Evolutionary conservation across 2,329 filamentous ascomycete species (phyloP).

Genomic region (Diaporthe nobilis): DNA sequence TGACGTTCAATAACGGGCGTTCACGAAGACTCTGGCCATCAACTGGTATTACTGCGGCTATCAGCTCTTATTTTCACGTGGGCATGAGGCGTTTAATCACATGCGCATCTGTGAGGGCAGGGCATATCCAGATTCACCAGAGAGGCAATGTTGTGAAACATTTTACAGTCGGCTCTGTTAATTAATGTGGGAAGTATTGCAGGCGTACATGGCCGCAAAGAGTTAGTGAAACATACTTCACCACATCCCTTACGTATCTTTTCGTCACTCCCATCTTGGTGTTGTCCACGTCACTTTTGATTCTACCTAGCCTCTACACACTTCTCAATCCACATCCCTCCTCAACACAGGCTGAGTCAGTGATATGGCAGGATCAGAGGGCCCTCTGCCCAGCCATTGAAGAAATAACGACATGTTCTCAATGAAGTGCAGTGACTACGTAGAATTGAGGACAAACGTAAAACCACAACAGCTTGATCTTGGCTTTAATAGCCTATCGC

Average conservation of each 20-base stretch:
- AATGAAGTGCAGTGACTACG: not conserved
- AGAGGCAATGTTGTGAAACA: not conserved
- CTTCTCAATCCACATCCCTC: not conserved
- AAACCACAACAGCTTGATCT: not conserved
- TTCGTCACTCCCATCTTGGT: not conserved
- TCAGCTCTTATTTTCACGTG: not conserved
- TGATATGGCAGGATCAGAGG: not conserved
- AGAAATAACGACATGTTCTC: not conserved
- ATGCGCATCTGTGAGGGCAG: not conserved
- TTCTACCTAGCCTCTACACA: not conserved
- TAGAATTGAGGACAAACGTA: not conserved
- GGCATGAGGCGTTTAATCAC: not conserved
- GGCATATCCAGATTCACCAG: not conserved
- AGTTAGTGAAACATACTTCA: too few relatives aligned
- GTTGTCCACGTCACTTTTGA: too few relatives aligned
- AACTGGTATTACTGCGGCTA: not conserved
- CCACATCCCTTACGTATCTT: too few relatives aligned
- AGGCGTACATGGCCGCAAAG: not conserved
- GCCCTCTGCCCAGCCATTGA: not conserved
- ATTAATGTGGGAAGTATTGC: not conserved
- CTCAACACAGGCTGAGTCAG: not conserved
- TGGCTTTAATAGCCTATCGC: not conserved
- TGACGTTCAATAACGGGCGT: not conserved
- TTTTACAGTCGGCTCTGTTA: not conserved
- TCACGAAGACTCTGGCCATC: not conserved